Conservation (phyloP, 2,329 filamentous ascomycete species). For the Eurotiales sp. region DNA sequence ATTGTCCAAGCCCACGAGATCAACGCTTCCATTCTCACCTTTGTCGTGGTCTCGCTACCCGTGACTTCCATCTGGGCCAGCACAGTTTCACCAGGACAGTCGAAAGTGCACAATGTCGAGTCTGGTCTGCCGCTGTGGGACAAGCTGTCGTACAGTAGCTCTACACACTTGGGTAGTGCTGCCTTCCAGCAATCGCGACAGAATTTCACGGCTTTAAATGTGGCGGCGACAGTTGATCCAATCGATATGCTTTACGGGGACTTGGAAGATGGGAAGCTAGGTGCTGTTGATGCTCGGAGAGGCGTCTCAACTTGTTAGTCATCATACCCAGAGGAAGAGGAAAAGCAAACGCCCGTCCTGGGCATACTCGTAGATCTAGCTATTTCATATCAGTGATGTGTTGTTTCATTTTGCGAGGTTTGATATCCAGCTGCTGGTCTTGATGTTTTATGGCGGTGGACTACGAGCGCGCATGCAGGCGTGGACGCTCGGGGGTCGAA, state of each 20-base stretch:
- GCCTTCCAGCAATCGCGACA: constrained; percentile 7
- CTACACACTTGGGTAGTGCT: not conserved
- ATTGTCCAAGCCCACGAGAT: constrained; percentile 50
- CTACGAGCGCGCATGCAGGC: too few species aligned
- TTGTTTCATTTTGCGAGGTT: too few species aligned
- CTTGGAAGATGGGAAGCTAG: not conserved
- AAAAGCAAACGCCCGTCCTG: too few species aligned
- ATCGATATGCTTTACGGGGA: constrained; percentile 3
- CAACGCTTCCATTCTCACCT: constrained; percentile 52
- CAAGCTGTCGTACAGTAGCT: constrained; percentile 5
- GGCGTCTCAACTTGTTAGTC: too few species aligned
- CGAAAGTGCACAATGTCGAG: constrained; percentile 2
- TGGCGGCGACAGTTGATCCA: not conserved
- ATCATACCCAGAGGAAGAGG: too few species aligned
- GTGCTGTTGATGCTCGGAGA: not conserved
- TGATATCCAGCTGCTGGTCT: too few species aligned
- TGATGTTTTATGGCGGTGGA: too few species aligned
- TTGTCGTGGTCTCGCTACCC: constrained; percentile 61
- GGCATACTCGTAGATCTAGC: too few species aligned
- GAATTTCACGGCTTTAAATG: constrained; percentile 14
- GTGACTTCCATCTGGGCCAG: constrained; percentile 65
- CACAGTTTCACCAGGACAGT: constrained; percentile 28
- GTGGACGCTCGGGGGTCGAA: too few species aligned
- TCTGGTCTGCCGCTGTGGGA: constrained; percentile 11
- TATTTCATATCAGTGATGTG: too few species aligned